Base-by-base conservation (phyloP, 805 yeast species). In the Starmerella sp. region DNA sequence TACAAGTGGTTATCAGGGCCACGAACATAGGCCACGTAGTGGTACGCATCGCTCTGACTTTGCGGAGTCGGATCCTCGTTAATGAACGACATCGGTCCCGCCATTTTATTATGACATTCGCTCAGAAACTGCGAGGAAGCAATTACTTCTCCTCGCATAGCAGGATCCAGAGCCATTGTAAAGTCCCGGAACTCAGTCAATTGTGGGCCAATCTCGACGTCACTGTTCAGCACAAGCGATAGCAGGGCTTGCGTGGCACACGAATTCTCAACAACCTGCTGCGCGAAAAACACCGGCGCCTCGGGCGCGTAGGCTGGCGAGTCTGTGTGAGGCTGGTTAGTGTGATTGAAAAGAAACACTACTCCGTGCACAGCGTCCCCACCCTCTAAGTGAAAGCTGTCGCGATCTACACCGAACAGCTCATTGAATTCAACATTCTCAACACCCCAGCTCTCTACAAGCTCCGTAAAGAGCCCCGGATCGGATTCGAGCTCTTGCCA, bases 241-340 rank as follows among this genome's bases (percentile, higher is more conserved):
- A 82, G 69, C 28, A 82, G 82, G 0, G 86, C 87, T 62, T 79
- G 84, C 1, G 87, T 82, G n/a, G 83, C 87, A 66, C 87, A 82
- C 3, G 87, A 86, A 62, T 82, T 81, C 61, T 79, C 80, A 53
- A 81, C 79, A 31, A 77, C 77, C 63, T 82, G 87, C 48, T 73
- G 73, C 6, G 86, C 85, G 64, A 82, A 82, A 64, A 79, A 81
- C 1, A 82, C 71, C 10, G 66, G 59, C 39, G 62, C 57, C 4
- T 58, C 57, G 2, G 46, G 52, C n/a, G 22, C 56, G 15, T 54
- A 51, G 13, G 48, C 45, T 66, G 70, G 47, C 35, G 48, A 13
- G 8, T 10, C 59, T 8, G 66, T 34, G 49, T 6, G 61, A 38
- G 53, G 73, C 66, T 67, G 72, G 75, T 36, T 61, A 34, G 80